Evolutionary conservation across 805 yeast genomes (phyloP).

Genomic region (Dipodascopsis uninucleata): DNA sequence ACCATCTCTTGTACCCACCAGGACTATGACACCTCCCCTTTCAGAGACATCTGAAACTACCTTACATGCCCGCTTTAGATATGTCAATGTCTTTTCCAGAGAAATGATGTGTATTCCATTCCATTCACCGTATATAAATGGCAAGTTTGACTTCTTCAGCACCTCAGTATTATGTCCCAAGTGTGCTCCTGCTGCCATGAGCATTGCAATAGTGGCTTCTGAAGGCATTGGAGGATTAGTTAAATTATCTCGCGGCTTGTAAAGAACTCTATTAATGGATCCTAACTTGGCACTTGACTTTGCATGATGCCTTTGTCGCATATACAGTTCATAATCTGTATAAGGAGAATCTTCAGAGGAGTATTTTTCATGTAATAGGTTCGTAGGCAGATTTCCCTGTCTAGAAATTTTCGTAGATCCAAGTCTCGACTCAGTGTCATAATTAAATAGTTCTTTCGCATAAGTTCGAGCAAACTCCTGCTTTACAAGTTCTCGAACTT

Average conservation of each 20-base stretch:
- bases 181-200: conserved; percentile 91
- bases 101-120: conserved; percentile 90
- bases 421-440: too few relatives aligned
- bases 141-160: conserved; percentile 73
- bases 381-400: too few relatives aligned
- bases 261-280: conserved; percentile 5
- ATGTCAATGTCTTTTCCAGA: conserved; percentile 72
- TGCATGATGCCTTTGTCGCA: conserved; percentile 24
- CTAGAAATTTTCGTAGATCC: too few relatives aligned
- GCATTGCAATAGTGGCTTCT: conserved; percentile 61
- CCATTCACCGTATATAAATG: conserved; percentile 81
- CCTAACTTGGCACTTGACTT: conserved; percentile 9
- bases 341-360: conserved; percentile 11
- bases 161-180: conserved; percentile 68
- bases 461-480: too few relatives aligned
- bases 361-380: too few relatives aligned
- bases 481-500: too few relatives aligned
- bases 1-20: conserved; percentile 78
- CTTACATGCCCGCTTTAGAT: conserved; percentile 75
- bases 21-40: conserved; percentile 80
- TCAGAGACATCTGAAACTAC: conserved; percentile 80
- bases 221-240: conserved; percentile 6
- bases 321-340: conserved; percentile 12
- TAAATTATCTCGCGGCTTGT: conserved; percentile 11
- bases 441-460: too few relatives aligned